phyloP scores from a whole-genome alignment of 768 basidiomycete species.

The Kwoniella bestiolae region DNA sequence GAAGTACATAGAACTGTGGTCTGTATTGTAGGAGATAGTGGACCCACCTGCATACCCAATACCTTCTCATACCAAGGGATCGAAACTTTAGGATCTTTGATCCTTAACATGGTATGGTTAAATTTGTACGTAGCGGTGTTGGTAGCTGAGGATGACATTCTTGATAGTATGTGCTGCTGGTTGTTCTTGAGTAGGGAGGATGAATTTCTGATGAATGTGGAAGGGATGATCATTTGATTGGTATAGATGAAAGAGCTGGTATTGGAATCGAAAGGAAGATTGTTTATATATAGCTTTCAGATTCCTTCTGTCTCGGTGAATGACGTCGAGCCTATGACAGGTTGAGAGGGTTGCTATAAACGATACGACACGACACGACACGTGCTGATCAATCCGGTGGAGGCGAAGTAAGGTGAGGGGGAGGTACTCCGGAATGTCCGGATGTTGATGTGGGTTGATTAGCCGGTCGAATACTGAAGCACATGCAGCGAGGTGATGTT shows the following conservation, averaged over 20 bases:
- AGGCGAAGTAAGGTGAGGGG: neutral
- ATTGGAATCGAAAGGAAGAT: neutral
- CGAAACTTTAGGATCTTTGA: constrained; percentile 83
- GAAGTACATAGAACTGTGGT: neutral
- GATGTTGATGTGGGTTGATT: no score
- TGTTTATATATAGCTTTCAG: neutral
- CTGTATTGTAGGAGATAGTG: neutral
- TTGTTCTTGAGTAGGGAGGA: constrained; percentile 4
- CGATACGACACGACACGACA: no score
- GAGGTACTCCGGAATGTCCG: neutral
- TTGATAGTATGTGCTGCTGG: constrained; percentile 6
- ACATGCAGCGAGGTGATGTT: no score
- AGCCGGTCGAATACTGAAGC: neutral
- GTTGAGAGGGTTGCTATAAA: no score
- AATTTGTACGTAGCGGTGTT: constrained; percentile 44
- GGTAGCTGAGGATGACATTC: constrained; percentile 20
- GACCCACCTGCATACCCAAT: constrained; percentile 74
- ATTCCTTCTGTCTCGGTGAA: neutral
- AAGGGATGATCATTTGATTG: neutral
- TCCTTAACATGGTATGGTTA: constrained; percentile 61
- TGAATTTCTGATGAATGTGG: neutral
- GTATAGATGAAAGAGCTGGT: neutral
- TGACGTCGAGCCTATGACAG: neutral
- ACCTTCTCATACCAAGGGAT: constrained; percentile 76
- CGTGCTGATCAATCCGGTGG: no score